These are phyloP conservation scores for Coniophora puteana DNA, from an alignment of 1,284 basidiomycete species.

Conservation along the genomic window DNA sequence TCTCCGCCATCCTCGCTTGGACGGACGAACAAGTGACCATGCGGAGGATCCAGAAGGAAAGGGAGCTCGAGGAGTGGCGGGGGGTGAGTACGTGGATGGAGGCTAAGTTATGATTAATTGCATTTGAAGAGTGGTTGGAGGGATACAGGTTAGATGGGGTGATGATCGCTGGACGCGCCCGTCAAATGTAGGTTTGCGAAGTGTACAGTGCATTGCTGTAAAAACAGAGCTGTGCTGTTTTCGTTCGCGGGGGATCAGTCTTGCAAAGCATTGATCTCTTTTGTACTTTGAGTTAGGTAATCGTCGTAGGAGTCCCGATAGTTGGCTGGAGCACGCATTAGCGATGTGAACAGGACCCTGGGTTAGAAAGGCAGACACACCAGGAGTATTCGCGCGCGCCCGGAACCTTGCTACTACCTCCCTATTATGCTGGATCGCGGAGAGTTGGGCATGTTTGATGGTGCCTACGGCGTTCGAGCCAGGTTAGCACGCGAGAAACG, in stretches of 20 bases:
- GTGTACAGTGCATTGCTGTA: too few relatives aligned
- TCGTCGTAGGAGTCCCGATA: conserved; percentile 58
- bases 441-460: conserved; percentile 73
- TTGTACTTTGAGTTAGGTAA: conserved; percentile 51
- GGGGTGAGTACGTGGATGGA: conserved; percentile 25
- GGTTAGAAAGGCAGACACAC: conserved; percentile 29
- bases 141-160: neutral
- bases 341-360: neutral
- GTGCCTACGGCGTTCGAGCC: conserved; percentile 48
- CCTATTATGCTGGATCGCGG: conserved; percentile 69
- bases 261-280: conserved; percentile 60
- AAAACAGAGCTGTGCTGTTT: too few relatives aligned
- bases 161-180: too few relatives aligned
- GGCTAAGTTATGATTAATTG: conserved; percentile 18
- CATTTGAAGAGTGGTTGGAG: neutral
- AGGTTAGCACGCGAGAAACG: neutral
- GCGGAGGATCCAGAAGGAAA: conserved; percentile 10
- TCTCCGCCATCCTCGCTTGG: conserved; percentile 50
- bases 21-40: conserved; percentile 28
- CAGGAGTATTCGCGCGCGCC: conserved; percentile 46
- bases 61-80: conserved; percentile 8
- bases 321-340: conserved; percentile 27
- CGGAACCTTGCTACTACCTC: conserved; percentile 62
- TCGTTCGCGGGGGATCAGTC: too few relatives aligned
- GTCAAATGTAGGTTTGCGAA: too few relatives aligned